A percentile compares a stretch with the other conserved stretches of the same genome.
Conservation (phyloP, 2,329 filamentous ascomycete species). For the Incumbomyces delicatus region DNA sequence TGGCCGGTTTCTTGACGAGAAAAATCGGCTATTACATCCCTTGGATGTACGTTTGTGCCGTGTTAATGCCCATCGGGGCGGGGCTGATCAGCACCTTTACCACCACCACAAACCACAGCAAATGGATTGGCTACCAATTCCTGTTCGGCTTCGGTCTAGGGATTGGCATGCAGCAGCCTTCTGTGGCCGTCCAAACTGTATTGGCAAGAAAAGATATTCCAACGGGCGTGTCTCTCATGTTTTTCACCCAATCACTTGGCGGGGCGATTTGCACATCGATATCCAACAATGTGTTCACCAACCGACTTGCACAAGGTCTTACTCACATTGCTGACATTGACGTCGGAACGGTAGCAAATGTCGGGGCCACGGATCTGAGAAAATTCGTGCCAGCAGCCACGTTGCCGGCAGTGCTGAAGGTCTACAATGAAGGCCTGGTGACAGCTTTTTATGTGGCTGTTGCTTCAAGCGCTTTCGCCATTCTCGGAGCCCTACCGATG, state of each 20-base stretch:
- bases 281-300: constrained; percentile 21
- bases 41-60: constrained; percentile 25
- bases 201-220: constrained; percentile 22
- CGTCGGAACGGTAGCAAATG: too few relatives aligned
- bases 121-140: constrained; percentile 23
- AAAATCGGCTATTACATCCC: constrained; percentile 27
- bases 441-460: constrained; percentile 21
- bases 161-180: constrained; percentile 17
- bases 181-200: constrained; percentile 16
- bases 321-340: neutral
- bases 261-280: constrained; percentile 19
- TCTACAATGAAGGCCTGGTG: too few relatives aligned
- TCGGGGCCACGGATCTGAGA: too few relatives aligned
- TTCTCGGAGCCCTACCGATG: constrained; percentile 20
- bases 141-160: constrained; percentile 20
- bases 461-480: constrained; percentile 12
- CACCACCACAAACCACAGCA: constrained; percentile 14
- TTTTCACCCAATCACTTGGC: constrained; percentile 18
- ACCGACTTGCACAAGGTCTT: constrained; percentile 12
- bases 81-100: constrained; percentile 25
- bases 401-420: too few relatives aligned
- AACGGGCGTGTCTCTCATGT: constrained; percentile 19
- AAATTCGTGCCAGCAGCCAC: too few relatives aligned
- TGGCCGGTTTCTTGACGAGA: constrained; percentile 19
- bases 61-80: constrained; percentile 21